Base-by-base conservation (phyloP, 129 eudicot genomes). In the Saussurea involucrata region DNA sequence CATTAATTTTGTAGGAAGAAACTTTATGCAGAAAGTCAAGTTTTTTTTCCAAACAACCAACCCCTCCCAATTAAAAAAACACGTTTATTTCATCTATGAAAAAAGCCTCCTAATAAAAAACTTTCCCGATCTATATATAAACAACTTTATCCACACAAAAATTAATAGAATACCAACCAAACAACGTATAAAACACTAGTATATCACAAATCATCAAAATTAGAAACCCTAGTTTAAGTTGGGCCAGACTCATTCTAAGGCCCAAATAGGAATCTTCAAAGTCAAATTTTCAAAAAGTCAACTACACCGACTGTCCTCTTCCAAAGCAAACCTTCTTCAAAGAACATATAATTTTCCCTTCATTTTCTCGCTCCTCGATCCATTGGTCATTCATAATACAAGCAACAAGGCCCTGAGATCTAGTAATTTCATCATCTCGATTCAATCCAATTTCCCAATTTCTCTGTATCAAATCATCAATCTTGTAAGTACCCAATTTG, bases 281-380 rank as follows among this genome's bases (percentile, higher is more conserved):
- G 80, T 81, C 80, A 74, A 81, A 74, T 20, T 10, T 74, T 53
- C 0, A 40, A 58, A 81, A 75, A 44, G 80, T 76, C 75, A 80
- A 81, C 79, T 6, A 25, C 74, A 69, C 71, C 71, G 33, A 73
- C 68, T 53, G 63, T 73, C 61, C 53, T 67, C 58, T 66, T 28
- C 36, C 70, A 6, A 73, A 73, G 80, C 65, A 74, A 68, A 74
- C 55, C 31, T 68, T 53, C 21, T 79, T 64, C 57, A 24, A 25
- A 72, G 1, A 57, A 32, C 34, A 66, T 32, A 69, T 15, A 57
- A 36, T 6, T 0, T 31, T 31, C 75, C 71, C 28, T 74, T 33
- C 24, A 53, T 17, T 22, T 57, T 58, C 75, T 80, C 76, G 0
- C 76, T 74, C 80, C 44, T 80, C 64, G 15, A 66, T 74, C 69